phyloP scores from a whole-genome alignment of 495 filamentous ascomycete genomes.

The Podospora bellae-mahoneyi region DNA sequence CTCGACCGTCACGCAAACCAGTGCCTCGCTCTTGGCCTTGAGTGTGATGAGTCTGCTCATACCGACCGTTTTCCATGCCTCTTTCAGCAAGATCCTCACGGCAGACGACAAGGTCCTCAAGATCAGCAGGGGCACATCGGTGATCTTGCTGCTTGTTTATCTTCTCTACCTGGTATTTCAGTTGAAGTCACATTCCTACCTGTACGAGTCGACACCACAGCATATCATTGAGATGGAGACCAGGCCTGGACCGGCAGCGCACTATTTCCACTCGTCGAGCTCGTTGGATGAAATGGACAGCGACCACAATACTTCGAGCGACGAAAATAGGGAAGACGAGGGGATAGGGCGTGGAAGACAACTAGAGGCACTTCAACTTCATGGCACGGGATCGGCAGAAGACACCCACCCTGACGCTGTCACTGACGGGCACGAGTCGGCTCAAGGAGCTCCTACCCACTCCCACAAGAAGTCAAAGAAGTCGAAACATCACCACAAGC shows the following conservation, averaged over 20 bases:
- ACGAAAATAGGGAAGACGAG: background rate
- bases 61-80: slow-evolving; percentile 90
- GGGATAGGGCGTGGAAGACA: background rate
- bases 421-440: background rate
- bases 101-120: slow-evolving; percentile 71
- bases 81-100: slow-evolving; percentile 58
- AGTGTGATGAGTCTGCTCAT: slow-evolving; percentile 82
- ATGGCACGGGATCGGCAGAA: background rate
- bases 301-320: background rate
- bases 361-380: background rate
- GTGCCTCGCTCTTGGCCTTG: slow-evolving; percentile 83
- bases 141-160: slow-evolving; percentile 83
- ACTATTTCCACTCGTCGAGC: slow-evolving; percentile 66
- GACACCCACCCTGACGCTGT: background rate
- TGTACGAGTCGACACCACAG: slow-evolving; percentile 87
- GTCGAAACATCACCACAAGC: background rate
- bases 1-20: slow-evolving; percentile 92
- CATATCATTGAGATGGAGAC: slow-evolving; percentile 86
- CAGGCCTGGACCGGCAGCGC: slow-evolving; percentile 76
- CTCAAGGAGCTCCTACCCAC: background rate
- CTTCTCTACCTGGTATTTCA: slow-evolving; percentile 84
- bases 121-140: slow-evolving; percentile 85
- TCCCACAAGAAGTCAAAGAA: background rate
- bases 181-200: slow-evolving; percentile 85
- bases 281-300: background rate